Evolutionary conservation across 129 eudicot species (phyloP).

Genomic region (Artemisia argyi): DNA sequence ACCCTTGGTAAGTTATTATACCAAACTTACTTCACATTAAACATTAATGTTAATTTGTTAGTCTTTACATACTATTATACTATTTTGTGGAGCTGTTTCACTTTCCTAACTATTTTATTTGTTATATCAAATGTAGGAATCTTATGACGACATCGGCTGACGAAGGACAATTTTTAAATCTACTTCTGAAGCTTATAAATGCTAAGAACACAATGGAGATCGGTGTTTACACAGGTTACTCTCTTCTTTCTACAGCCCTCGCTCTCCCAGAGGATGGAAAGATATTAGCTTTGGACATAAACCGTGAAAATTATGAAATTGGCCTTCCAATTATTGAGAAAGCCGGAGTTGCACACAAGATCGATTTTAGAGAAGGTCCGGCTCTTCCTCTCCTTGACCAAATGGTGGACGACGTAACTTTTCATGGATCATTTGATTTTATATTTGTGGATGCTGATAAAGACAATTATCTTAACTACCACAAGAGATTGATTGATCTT

Average conservation of each 20-base stretch:
- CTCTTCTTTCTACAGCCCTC: slow-evolving; percentile 53
- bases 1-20: no score
- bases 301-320: slow-evolving; percentile 23
- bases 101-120: slow-evolving; percentile 1
- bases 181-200: slow-evolving; percentile 46
- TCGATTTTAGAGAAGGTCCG: slow-evolving; percentile 24
- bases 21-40: no score
- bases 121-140: slow-evolving; percentile 31
- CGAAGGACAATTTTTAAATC: slow-evolving; percentile 55
- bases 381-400: slow-evolving; percentile 26
- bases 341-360: slow-evolving; percentile 26
- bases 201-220: slow-evolving; percentile 45
- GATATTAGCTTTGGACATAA: slow-evolving; percentile 23
- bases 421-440: slow-evolving; percentile 29
- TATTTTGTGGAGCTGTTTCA: slow-evolving; percentile 18
- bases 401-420: slow-evolving; percentile 18
- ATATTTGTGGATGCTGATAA: slow-evolving; percentile 34
- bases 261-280: slow-evolving; percentile 49
- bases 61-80: no score
- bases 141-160: slow-evolving; percentile 58
- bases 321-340: slow-evolving; percentile 25
- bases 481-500: slow-evolving; percentile 25
- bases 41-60: no score
- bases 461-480: slow-evolving; percentile 32
- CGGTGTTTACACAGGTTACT: slow-evolving; percentile 47